Conservation (phyloP, 2,329 filamentous ascomycete species). For the Xylaria sp. region DNA sequence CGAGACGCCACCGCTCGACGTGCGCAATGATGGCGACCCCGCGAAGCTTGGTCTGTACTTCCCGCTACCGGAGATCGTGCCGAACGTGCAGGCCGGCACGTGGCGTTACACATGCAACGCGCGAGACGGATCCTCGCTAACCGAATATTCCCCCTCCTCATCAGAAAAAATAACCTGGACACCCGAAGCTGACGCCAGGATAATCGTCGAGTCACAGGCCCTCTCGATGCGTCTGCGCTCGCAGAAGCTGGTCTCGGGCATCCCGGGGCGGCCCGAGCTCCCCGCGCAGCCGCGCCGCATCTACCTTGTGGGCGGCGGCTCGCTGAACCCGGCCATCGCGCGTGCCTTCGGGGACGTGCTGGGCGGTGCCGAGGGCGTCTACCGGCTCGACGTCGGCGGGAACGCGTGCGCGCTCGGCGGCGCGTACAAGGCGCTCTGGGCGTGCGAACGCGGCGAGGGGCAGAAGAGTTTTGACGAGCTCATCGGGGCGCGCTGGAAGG, state of each 20-base stretch:
- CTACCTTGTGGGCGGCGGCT: slow-evolving; percentile 86
- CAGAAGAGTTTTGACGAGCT: slow-evolving; percentile 85
- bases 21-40: slow-evolving; percentile 62
- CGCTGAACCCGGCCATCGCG: slow-evolving; percentile 88
- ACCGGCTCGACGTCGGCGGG: slow-evolving; percentile 90
- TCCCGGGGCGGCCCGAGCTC: slow-evolving; percentile 58
- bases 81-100: slow-evolving; percentile 85
- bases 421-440: slow-evolving; percentile 97
- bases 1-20: slow-evolving; percentile 74
- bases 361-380: slow-evolving; percentile 89
- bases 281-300: slow-evolving; percentile 57
- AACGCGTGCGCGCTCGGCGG: slow-evolving; percentile 95
- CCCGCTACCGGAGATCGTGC: slow-evolving; percentile 93
- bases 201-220: slow-evolving; percentile 94
- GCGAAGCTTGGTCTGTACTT: slow-evolving; percentile 95
- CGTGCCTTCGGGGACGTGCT: slow-evolving; percentile 87
- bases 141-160: slow-evolving; percentile 44
- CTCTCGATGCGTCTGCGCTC: slow-evolving; percentile 90
- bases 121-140: slow-evolving; percentile 65
- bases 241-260: slow-evolving; percentile 74
- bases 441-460: slow-evolving; percentile 70
- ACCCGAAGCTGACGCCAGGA: slow-evolving; percentile 79
- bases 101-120: slow-evolving; percentile 80
- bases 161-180: slow-evolving; percentile 59
- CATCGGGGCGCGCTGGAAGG: slow-evolving; percentile 85